Conservation (phyloP, 129 eudicot genomes). For the Rutidosis leptorrhynchoides region DNA sequence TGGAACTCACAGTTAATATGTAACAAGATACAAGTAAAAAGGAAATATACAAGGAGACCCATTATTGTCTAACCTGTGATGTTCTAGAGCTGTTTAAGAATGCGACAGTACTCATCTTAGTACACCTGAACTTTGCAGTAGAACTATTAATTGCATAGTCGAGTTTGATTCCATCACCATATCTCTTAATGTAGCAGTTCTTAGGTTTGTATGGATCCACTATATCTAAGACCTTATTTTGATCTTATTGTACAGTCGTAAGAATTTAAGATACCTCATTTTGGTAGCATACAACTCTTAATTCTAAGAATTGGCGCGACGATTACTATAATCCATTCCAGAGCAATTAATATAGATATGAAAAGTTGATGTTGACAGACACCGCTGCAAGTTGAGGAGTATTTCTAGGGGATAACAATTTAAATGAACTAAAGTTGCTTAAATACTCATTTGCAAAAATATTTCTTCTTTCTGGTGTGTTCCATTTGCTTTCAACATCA, state of each 20-base stretch:
- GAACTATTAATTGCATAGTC: constrained; percentile 2
- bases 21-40: constrained; percentile 19
- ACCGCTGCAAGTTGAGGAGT: constrained; percentile 5
- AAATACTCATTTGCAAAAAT: background rate
- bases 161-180: background rate
- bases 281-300: constrained; percentile 8
- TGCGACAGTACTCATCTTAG: constrained; percentile 1
- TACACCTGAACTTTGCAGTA: constrained; percentile 6
- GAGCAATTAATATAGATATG: constrained; percentile 5
- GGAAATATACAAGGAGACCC: background rate
- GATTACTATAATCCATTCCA: constrained; percentile 7
- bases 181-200: constrained; percentile 8
- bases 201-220: constrained; percentile 4
- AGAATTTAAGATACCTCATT: background rate
- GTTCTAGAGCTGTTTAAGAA: background rate
- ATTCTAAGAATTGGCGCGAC: constrained; percentile 8
- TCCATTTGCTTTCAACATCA: constrained; percentile 8
- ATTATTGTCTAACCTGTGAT: background rate
- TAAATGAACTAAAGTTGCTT: background rate
- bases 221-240: background rate
- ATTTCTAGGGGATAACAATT: background rate
- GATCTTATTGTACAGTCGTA: background rate
- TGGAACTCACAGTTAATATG: background rate
- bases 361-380: background rate
- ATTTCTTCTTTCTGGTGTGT: background rate